Conservation (phyloP, 108 stramenopile species). For the Pinguiococcus pyrenoidosus region DNA sequence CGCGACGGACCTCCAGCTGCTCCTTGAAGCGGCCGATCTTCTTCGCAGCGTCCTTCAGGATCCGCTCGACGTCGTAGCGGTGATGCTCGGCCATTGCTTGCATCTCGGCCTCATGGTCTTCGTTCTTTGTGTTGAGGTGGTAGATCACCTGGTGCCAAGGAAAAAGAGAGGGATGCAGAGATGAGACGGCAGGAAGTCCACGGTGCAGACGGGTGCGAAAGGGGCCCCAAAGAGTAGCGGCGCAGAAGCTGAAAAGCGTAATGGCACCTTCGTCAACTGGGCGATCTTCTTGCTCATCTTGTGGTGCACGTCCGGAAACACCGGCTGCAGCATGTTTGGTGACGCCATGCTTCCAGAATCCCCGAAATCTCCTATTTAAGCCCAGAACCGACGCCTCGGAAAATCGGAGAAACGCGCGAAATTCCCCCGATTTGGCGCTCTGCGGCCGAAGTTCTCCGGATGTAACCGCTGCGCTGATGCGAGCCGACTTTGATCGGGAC, state of each 20-base stretch:
- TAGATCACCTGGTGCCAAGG: slow-evolving; percentile 44
- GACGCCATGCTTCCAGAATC: too few species aligned
- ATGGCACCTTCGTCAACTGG: slow-evolving; percentile 47
- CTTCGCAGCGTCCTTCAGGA: slow-evolving; percentile 25
- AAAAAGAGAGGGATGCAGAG: too few species aligned
- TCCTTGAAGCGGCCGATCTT: slow-evolving; percentile 34
- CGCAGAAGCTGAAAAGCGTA: too few species aligned
- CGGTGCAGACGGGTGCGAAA: background rate
- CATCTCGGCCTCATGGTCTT: slow-evolving; percentile 38
- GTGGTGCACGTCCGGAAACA: slow-evolving; percentile 40
- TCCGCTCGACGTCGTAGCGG: slow-evolving; percentile 4
- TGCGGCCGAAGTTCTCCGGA: too few species aligned
- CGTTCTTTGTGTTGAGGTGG: slow-evolving; percentile 51
- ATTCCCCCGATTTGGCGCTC: too few species aligned
- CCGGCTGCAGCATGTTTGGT: too few species aligned
- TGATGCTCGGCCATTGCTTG: slow-evolving; percentile 8
- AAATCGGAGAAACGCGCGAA: too few species aligned
- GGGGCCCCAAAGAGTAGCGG: too few species aligned
- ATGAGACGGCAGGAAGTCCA: background rate
- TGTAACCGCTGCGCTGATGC: too few species aligned
- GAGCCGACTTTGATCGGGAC: too few species aligned
- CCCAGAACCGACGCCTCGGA: too few species aligned
- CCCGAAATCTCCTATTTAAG: too few species aligned
- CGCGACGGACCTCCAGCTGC: slow-evolving; percentile 13
- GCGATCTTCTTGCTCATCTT: slow-evolving; percentile 56